Evolutionary conservation across 805 yeast genomes (phyloP).

Genomic region (Candida coleopterorum): DNA sequence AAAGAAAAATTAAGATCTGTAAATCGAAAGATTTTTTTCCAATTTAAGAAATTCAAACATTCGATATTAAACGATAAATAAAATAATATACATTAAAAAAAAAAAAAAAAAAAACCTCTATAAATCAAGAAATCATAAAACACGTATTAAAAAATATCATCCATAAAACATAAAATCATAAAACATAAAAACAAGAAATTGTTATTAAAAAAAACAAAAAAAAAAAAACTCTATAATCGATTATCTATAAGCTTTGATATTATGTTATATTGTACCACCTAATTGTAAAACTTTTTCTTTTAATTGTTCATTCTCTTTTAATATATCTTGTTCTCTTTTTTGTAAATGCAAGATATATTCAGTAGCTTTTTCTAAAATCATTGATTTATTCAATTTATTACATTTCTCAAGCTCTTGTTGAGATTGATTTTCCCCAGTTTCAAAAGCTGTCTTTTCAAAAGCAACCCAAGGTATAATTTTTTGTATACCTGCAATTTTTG

Average conservation of each 20-base stretch:
- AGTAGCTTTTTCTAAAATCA: constrained; percentile 66
- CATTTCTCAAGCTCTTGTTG: constrained; percentile 8
- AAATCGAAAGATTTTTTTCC: too few species aligned
- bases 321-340: constrained; percentile 39
- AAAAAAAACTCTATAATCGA: neutral
- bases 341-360: constrained; percentile 54
- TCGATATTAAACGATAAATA: too few species aligned
- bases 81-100: too few species aligned
- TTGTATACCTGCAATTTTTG: constrained; percentile 65
- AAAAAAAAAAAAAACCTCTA: neutral
- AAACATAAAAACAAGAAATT: neutral
- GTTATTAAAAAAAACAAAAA: neutral
- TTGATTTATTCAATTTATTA: constrained; percentile 54
- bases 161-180: constrained; percentile 1
- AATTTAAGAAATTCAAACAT: too few species aligned
- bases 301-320: constrained; percentile 23
- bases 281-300: constrained; percentile 16
- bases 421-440: constrained; percentile 24
- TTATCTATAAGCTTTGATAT: neutral
- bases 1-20: too few species aligned
- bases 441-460: constrained; percentile 58
- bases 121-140: neutral
- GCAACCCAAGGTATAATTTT: constrained; percentile 66
- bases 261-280: constrained; percentile 9
- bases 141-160: neutral